Conservation (phyloP, 257 asterid genomes). For the Catharanthus roseus region DNA sequence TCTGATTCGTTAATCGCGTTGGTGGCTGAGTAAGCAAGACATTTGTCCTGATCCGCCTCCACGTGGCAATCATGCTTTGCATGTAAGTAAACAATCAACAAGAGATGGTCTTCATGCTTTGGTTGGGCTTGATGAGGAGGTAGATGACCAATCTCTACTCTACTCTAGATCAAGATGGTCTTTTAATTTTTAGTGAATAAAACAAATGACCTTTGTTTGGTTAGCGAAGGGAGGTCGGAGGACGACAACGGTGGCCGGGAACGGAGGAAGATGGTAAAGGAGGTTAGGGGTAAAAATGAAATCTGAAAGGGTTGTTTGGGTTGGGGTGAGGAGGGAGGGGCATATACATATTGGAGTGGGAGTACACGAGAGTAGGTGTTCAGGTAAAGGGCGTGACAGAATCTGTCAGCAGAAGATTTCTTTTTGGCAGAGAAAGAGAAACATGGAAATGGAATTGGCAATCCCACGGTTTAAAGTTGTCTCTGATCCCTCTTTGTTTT, state of each 20-base stretch:
- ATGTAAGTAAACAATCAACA: slow-evolving; percentile 26
- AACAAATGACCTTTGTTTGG: too few relatives aligned
- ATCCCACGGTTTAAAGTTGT: slow-evolving; percentile 29
- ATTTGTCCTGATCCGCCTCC: slow-evolving; percentile 28
- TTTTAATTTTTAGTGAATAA: too few relatives aligned
- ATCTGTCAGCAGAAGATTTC: slow-evolving; percentile 17
- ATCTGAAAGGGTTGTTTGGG: too few relatives aligned
- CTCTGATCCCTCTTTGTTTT: slow-evolving; percentile 18
- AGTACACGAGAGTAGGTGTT: neutral
- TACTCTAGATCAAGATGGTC: too few relatives aligned
- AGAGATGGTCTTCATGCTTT: neutral
- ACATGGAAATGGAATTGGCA: slow-evolving; percentile 31
- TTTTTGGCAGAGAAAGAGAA: slow-evolving; percentile 16
- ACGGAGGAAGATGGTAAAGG: too few relatives aligned
- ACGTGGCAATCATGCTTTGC: slow-evolving; percentile 54
- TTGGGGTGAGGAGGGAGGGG: too few relatives aligned
- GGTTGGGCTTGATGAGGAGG: too few relatives aligned
- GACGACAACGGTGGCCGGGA: neutral
- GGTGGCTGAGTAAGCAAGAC: slow-evolving; percentile 34
- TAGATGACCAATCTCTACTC: too few relatives aligned
- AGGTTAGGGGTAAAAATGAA: too few relatives aligned
- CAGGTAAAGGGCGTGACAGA: slow-evolving; percentile 21
- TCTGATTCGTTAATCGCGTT: slow-evolving; percentile 27
- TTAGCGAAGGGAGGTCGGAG: too few relatives aligned
- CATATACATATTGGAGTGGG: neutral